Evolutionary conservation across 129 eudicot genomes (phyloP), one percentile per base, ranked within the genome.

Genomic region (Tagetes erecta): DNA sequence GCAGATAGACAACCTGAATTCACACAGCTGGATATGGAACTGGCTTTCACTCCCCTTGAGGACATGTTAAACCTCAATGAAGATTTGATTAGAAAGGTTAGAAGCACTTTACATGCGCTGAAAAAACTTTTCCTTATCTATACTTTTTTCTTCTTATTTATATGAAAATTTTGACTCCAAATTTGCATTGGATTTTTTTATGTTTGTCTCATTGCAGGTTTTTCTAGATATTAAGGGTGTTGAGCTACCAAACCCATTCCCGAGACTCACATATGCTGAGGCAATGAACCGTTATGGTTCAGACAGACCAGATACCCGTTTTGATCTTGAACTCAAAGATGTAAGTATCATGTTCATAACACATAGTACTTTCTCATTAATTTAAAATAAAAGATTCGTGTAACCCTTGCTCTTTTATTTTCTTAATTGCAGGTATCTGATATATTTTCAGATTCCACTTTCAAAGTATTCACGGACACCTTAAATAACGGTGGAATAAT

Each of bases 1-100:
- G 99, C 99, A 1, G 99, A 94, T 72, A 88, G 99, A 73, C 99
- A 94, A 78, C 99, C 99, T 57, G 99, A 94, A 78, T 94, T 94
- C 69, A 94, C 99, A 8, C 99, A 94, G 67, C 77, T 94, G 51
- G 99, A 94, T 84, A 88, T 94, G 90, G 99, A 94, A 78, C 69
- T 94, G 87, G 96, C 99, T 64, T 94, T 94, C 80, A 88, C 91
- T 74, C 97, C 99, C 70, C 68, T 94, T 70, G 99, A 94, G 70
- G 96, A 94, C 77, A 94, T 94, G 94, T 78, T 94, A 79, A 85
- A 40, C 72, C 93, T 94, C 74, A 94, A 91, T 84, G 99, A 94
- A 84, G 96, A 94, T 85, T 75, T 94, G 78, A 91, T 94, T 78
- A 84, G 99, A 82, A 85, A 91, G 97, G 99, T 94, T 72, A 44